phyloP scores from a whole-genome alignment of 1,139 yeast genomes.

The Lodderomyces pseudojiufengensis region DNA sequence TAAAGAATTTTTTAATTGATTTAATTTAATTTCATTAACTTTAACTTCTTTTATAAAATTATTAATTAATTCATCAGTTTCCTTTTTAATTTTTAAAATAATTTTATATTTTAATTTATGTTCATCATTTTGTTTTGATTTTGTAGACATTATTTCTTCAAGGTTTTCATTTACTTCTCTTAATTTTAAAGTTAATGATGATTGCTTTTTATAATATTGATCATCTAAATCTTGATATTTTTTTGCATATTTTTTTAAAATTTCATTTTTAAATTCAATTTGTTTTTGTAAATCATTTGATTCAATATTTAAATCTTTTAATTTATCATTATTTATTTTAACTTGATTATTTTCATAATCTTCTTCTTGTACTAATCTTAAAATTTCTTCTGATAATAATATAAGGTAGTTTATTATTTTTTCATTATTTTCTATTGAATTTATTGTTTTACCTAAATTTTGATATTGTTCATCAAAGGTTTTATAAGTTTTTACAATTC shows the following conservation, averaged over 20 bases:
- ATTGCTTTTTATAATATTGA: constrained; percentile 47
- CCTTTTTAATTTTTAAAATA: constrained; percentile 46
- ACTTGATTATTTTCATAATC: constrained; percentile 41
- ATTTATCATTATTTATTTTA: constrained; percentile 41
- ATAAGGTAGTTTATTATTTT: constrained; percentile 51
- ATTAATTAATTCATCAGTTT: constrained; percentile 38
- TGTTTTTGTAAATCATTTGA: constrained; percentile 49
- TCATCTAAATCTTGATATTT: constrained; percentile 48
- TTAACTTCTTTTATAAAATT: constrained; percentile 54
- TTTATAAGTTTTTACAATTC: constrained; percentile 38
- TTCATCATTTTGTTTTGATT: constrained; percentile 51
- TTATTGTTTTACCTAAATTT: constrained; percentile 53
- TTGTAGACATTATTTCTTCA: constrained; percentile 46
- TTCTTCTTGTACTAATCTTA: constrained; percentile 47
- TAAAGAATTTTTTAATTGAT: constrained; percentile 52
- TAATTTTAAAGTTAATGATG: constrained; percentile 43
- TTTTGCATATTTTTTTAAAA: constrained; percentile 51
- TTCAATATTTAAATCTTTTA: constrained; percentile 43
- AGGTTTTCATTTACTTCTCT: constrained; percentile 45
- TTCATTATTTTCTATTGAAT: constrained; percentile 55
- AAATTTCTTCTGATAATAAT: constrained; percentile 56
- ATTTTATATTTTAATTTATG: constrained; percentile 45
- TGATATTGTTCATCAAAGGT: constrained; percentile 47
- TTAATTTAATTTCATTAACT: constrained; percentile 51
- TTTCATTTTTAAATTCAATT: constrained; percentile 48